Evolutionary conservation across 2,329 filamentous ascomycete species (phyloP).

Genomic region (Chrysosporium keratinophilum): DNA sequence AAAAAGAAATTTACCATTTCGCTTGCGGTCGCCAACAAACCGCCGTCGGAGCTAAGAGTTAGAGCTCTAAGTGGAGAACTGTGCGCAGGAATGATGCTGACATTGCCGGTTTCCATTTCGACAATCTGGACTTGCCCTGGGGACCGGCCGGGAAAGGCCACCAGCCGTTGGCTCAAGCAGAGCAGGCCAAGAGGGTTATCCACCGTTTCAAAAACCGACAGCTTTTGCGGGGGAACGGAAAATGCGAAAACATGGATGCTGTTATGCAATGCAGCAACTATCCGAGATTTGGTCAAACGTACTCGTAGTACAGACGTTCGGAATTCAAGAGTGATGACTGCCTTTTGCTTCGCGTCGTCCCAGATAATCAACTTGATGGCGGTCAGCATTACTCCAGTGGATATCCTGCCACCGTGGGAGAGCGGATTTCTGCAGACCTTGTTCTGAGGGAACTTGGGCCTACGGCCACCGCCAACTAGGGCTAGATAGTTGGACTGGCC

Average conservation of each 20-base stretch:
- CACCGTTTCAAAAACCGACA: slow-evolving; percentile 71
- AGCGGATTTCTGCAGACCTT: slow-evolving; percentile 50
- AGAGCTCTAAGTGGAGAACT: slow-evolving; percentile 67
- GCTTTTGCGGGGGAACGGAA: slow-evolving; percentile 57
- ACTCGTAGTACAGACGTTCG: slow-evolving; percentile 71
- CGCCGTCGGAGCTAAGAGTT: slow-evolving; percentile 66
- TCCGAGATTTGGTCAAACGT: slow-evolving; percentile 61
- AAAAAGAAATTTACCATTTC: slow-evolving; percentile 48
- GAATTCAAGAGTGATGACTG: slow-evolving; percentile 66
- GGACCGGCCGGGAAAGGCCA: slow-evolving; percentile 81
- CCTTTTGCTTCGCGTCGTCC: slow-evolving; percentile 73
- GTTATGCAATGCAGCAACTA: slow-evolving; percentile 72
- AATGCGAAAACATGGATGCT: slow-evolving; percentile 74
- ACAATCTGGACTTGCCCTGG: slow-evolving; percentile 82
- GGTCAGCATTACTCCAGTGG: not conserved
- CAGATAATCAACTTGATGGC: slow-evolving; percentile 59
- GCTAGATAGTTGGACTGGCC: slow-evolving; percentile 78
- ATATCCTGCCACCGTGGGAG: not conserved
- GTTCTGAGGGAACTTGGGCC: slow-evolving; percentile 76
- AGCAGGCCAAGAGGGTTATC: slow-evolving; percentile 75
- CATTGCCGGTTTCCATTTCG: slow-evolving; percentile 63
- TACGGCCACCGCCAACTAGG: slow-evolving; percentile 75
- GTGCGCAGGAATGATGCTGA: slow-evolving; percentile 91
- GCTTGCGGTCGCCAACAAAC: slow-evolving; percentile 78
- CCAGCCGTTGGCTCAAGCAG: slow-evolving; percentile 59